phyloP scores from a whole-genome alignment of 1,139 yeast genomes.

The Trichomonascaceae sp. region DNA sequence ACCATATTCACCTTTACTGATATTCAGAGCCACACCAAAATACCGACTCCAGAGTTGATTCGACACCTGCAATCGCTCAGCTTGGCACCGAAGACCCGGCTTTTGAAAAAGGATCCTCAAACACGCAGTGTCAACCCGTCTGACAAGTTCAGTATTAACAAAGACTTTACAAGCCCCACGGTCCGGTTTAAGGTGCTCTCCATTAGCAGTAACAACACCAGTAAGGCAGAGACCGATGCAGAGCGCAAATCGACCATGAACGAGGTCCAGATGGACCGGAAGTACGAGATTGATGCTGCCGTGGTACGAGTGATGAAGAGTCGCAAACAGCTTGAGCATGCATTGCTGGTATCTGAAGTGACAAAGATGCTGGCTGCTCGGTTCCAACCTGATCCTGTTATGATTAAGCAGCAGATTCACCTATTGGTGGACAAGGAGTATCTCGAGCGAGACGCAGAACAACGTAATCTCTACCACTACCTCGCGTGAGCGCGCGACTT shows the following conservation, averaged over 20 bases:
- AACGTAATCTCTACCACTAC: slow-evolving; percentile 54
- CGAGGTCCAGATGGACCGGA: slow-evolving; percentile 33
- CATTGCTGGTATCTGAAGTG: slow-evolving; percentile 53
- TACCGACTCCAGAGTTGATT: slow-evolving; percentile 58
- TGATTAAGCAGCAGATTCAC: slow-evolving; percentile 71
- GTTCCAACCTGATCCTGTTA: slow-evolving; percentile 54
- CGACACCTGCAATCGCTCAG: slow-evolving; percentile 78
- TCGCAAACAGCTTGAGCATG: slow-evolving; percentile 47
- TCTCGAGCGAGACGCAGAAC: slow-evolving; percentile 54
- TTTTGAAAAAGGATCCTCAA: slow-evolving; percentile 62
- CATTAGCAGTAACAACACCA: slow-evolving; percentile 31
- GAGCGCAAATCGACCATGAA: slow-evolving; percentile 32
- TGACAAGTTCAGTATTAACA: slow-evolving; percentile 61
- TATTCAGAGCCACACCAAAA: slow-evolving; percentile 51
- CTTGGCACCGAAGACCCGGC: slow-evolving; percentile 68
- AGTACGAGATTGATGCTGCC: slow-evolving; percentile 71
- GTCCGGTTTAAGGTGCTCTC: slow-evolving; percentile 69
- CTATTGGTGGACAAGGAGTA: slow-evolving; percentile 75
- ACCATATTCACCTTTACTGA: slow-evolving; percentile 42
- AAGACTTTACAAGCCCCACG: slow-evolving; percentile 56
- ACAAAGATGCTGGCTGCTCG: slow-evolving; percentile 48
- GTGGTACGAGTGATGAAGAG: slow-evolving; percentile 79
- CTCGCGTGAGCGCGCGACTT: slow-evolving; percentile 34
- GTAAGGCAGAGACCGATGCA: slow-evolving; percentile 28
- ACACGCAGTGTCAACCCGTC: slow-evolving; percentile 50